Evolutionary conservation across 1,284 basidiomycete species (phyloP).

Genomic region (Mrakiaceae sp.): DNA sequence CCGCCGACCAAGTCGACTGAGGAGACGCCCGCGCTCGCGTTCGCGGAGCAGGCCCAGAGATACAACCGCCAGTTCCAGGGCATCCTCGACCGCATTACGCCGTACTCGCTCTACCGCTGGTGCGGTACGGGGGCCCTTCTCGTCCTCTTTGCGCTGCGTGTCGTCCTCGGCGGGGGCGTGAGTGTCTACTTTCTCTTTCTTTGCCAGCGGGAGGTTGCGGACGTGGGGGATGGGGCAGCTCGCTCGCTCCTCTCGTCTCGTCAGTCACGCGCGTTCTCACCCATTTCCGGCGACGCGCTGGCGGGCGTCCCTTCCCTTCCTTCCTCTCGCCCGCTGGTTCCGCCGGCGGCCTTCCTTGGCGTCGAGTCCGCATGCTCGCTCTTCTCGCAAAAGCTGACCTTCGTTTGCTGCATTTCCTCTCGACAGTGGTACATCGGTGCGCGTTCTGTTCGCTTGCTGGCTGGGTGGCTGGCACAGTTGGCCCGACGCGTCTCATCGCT

Average conservation of each 20-base stretch:
- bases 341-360: no score
- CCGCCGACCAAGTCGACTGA: slow-evolving; percentile 10
- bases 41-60: slow-evolving; percentile 7
- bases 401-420: slow-evolving; percentile 11
- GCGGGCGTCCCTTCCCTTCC: no score
- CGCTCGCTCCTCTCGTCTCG: background rate
- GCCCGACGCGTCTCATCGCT: background rate
- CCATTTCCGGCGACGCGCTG: no score
- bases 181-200: slow-evolving; percentile 32
- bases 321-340: no score
- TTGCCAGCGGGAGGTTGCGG: background rate
- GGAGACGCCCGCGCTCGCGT: slow-evolving; percentile 14
- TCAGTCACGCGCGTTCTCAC: no score
- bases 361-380: no score
- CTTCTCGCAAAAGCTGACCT: background rate
- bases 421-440: slow-evolving; percentile 81
- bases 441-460: slow-evolving; percentile 3
- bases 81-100: slow-evolving; percentile 79
- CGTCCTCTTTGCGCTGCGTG: slow-evolving; percentile 69
- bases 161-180: slow-evolving; percentile 80
- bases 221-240: background rate
- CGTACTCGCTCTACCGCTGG: slow-evolving; percentile 82
- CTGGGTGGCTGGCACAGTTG: slow-evolving; percentile 7
- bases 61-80: slow-evolving; percentile 50
- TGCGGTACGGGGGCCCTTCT: slow-evolving; percentile 62